Base-by-base conservation (phyloP, 2,329 filamentous ascomycete species). In the Scedosporium boydii region DNA sequence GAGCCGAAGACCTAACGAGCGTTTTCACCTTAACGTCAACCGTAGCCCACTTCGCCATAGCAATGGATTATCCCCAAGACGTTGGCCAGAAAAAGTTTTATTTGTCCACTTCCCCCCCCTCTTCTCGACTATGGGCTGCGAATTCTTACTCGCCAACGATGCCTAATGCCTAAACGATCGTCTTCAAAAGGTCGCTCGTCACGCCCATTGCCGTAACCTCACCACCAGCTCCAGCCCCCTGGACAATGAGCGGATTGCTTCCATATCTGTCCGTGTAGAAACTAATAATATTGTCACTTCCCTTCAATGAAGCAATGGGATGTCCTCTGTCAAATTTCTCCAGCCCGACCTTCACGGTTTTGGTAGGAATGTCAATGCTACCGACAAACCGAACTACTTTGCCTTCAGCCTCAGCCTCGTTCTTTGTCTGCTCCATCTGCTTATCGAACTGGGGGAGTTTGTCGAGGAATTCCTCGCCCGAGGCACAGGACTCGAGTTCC, bases 181-280 rank as follows among this genome's bases (percentile, higher is more conserved):
- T 90, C 81, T 96, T 97, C 74, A 98, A 82, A 70, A 99, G 77
- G 78, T 99, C 95, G 58, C 86, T 87, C n/a, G 91, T 92, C 57
- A 99, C 93, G 64, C 95, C 95, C 93, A 98, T 98, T 29, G 95
- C 95, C 41, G 95, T 99, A 61, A 98, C 92, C 55, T 97, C 93
- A 66, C 90, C 93, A 69, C 95, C 95, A 27, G 95, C 95, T 65
- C 93, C 95, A 42, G 91, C 92, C 64, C 95, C 95, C 78, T 98
- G 93, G 66, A 99, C 86, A 72, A 97, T 96, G 66, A 99, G 80
- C 53, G 95, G 93, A 76, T 93, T 96, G 72, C 81, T 83, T 63
- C 92, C 92, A 72, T 99, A 99, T 70, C 95, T 84, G 81, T 96
- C 89, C 5, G 95, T 99, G 77, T 97, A 96, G 81, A 99, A 97